Conservation (phyloP, 2,329 filamentous ascomycete genomes). For the Xylariaceae sp. region DNA sequence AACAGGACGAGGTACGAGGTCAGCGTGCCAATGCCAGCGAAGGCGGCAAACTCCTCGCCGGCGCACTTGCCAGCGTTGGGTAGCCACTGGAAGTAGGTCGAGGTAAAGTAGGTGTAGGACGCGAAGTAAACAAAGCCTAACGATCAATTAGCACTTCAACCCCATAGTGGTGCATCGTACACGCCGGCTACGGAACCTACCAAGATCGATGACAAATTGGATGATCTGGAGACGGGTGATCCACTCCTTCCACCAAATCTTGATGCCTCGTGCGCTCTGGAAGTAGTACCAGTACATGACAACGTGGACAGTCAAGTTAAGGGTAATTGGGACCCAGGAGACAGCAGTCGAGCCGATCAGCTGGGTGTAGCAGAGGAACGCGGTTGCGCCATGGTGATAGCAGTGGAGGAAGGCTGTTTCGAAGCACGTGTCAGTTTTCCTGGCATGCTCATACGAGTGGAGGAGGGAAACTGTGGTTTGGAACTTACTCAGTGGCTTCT, state of each 20-base stretch:
- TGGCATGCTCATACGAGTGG: too few species aligned
- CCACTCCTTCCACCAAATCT: slow-evolving; percentile 99
- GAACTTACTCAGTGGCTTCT: slow-evolving; percentile 83
- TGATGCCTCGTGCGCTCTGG: slow-evolving; percentile 91
- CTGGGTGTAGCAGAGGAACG: slow-evolving; percentile 96
- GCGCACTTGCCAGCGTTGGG: slow-evolving; percentile 83
- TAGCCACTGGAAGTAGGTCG: slow-evolving; percentile 78
- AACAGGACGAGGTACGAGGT: slow-evolving; percentile 96
- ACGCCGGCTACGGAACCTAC: slow-evolving; percentile 47
- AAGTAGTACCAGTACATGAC: slow-evolving; percentile 99
- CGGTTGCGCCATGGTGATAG: slow-evolving; percentile 96
- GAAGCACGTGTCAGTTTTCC: slow-evolving; percentile 2
- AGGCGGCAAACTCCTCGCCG: slow-evolving; percentile 93
- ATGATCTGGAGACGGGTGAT: slow-evolving; percentile 96
- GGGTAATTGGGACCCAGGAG: slow-evolving; percentile 87
- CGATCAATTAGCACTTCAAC: slow-evolving; percentile 18
- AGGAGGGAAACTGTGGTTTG: neutral
- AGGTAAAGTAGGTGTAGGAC: slow-evolving; percentile 97
- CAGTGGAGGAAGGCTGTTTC: slow-evolving; percentile 83
- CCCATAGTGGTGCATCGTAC: neutral
- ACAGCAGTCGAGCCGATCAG: slow-evolving; percentile 88
- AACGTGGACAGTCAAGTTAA: slow-evolving; percentile 92
- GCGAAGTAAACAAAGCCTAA: slow-evolving; percentile 96
- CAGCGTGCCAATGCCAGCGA: slow-evolving; percentile 85
- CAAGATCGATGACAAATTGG: slow-evolving; percentile 95